Evolutionary conservation across 1,284 basidiomycete species (phyloP), one percentile per base, ranked within the genome.

Genomic region (Taiwanofungus camphoratus): DNA sequence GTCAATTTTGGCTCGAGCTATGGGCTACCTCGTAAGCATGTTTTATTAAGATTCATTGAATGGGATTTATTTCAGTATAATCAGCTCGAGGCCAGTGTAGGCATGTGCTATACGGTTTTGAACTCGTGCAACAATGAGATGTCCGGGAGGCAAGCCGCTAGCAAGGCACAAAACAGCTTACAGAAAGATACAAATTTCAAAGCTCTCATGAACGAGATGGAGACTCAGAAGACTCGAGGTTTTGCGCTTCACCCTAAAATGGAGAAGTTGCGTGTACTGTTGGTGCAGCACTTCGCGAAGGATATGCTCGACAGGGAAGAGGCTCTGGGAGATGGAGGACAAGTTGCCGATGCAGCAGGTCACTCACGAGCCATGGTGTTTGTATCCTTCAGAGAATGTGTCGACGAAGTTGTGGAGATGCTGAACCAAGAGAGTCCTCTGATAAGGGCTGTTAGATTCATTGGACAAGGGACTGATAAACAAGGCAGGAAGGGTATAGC

Each of bases 361-460:
- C 67, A 74, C 46, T 91, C 92, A 0, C 77, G 86, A 47, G 89
- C 86, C n/a, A 99, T 99, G 89, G 88, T 99, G 1, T 99, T 99
- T 59, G 90, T 89, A 46, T 86, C 87, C 4, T 94, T 80, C 60
- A 76, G 96, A 37, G 83, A 90, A 44, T 87, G 86, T 40, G 92
- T 99, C 3, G 85, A 92, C 41, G 93, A 99, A 65, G 80, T 99
- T 40, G 91, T 96, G 13, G 77, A 82, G 43, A 71, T 79, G 44
- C 65, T 94, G 50, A 86, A 85, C 57, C 68, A 73, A 45, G 82
- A 91, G 49, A 66, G 71, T 7, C 88, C 86, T 1, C 62, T 93
- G 41, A 77, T 95, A 52, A 78, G 79, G 23, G 87, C 89, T 9
- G 79, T 79, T 16, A 79, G 77, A 39, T 98, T 99, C 61, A 86